Evolutionary conservation across 345 rosid species (phyloP).

Genomic region (Camelina sativa): DNA sequence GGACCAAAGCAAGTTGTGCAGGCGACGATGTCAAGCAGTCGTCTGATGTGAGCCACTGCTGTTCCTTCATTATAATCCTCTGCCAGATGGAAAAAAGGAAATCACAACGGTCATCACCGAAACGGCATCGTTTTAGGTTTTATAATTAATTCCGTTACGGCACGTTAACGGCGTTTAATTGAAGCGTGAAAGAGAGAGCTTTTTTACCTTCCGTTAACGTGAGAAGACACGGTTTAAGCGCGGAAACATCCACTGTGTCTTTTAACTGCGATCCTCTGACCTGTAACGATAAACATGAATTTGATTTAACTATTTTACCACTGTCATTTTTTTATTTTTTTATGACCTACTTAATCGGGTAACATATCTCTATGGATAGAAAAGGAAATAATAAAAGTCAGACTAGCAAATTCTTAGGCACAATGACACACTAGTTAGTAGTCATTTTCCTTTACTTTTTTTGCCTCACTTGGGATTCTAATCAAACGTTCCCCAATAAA

Average conservation of each 20-base stretch:
- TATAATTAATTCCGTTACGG: conserved; percentile 3
- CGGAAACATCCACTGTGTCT: conserved; percentile 77
- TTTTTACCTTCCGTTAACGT: conserved; percentile 65
- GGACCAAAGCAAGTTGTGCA: conserved; percentile 85
- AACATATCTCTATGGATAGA: conserved; percentile 5
- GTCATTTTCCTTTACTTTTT: conserved; percentile 44
- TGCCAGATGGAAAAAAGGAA: conserved; percentile 30
- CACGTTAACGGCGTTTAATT: conserved; percentile 30
- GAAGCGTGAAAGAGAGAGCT: not conserved
- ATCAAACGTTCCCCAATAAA: conserved; percentile 23
- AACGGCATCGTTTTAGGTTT: not conserved
- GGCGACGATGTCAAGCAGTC: conserved; percentile 84
- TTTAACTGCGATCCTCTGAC: conserved; percentile 72
- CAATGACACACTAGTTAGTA: conserved; percentile 15
- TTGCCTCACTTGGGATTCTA: not conserved
- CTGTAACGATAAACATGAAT: conserved; percentile 43
- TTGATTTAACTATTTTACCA: too few species aligned
- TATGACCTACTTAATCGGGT: not conserved
- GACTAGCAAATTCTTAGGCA: conserved; percentile 33
- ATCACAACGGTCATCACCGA: not conserved
- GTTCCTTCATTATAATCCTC: conserved; percentile 85
- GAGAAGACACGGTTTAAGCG: conserved; percentile 84
- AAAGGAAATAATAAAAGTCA: not conserved
- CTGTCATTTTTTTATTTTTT: not conserved
- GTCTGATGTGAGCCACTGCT: conserved; percentile 88